Base-by-base conservation (phyloP, 2,329 filamentous ascomycete species). In the Raffaelea albimanens region DNA sequence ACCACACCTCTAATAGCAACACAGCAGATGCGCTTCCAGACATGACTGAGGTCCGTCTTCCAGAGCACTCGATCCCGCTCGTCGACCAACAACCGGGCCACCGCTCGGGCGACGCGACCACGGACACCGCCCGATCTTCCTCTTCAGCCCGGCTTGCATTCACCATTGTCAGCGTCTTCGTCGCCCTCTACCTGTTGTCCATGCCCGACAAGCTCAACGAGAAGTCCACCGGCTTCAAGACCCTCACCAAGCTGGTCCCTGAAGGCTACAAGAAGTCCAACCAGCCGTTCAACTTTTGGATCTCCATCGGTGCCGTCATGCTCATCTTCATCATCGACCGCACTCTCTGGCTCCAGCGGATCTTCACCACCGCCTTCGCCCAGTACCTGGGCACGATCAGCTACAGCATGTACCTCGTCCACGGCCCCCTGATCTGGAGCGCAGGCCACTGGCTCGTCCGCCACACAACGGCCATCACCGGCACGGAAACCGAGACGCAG, bases 321-420 rank as follows among this genome's bases (percentile, higher is more conserved):
- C 54, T 64, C 10, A 52, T 63, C 13, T 50, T 58, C 9, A 25
- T 51, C 4, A 39, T 61, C 21, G 57, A 61, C 18, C 48, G 50
- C 1, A 29, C 51, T 2, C 50, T 43, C 1, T 49, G 53, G 9
- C 38, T 64, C 16, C 60, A 62, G 46, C 40, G 50, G 9, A 49
- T 55, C 5, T 63, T 63, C 50, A 64, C 56, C 4, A 57, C 52
- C 3, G 40, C 48, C 5, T 48, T 60, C 5, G 22, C 52, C 7
- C 52, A 54, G 43, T 82, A 81, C 59, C 63, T 82, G 5, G 78
- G 78, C 50, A 72, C 72, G 57, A 73, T 82, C 53, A 80, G 75
- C 45, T 82, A 78, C 57, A 71, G 75, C 44, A 58, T 82, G 22
- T 82, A 82, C 58, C 68, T 82, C 14, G 73, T 80, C 65, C 78